Percentiles rank a stretch among this genome's conserved stretches.
Evolutionary conservation across 2,329 filamentous ascomycete species (phyloP).

Genomic region (Botrytis medusae): DNA sequence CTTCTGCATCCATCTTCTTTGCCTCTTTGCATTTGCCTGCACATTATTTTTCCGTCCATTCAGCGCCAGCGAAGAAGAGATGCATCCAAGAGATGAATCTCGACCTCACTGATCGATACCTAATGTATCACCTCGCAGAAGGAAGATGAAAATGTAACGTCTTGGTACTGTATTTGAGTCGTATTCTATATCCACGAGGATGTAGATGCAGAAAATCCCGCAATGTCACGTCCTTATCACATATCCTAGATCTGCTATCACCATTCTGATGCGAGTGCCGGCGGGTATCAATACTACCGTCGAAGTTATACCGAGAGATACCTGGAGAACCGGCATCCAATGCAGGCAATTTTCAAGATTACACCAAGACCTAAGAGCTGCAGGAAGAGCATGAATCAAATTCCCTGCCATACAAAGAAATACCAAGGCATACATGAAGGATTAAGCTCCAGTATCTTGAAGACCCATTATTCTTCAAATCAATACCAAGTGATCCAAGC

Average conservation of each 20-base stretch:
- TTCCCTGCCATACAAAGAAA: neutral
- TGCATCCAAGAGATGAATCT: conserved; percentile 2
- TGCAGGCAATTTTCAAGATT: neutral
- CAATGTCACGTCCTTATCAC: conserved; percentile 18
- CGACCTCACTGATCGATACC: conserved; percentile 10
- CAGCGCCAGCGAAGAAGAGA: neutral
- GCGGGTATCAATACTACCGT: neutral
- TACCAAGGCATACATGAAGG: conserved; percentile 8
- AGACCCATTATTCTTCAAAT: neutral
- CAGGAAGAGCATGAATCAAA: conserved; percentile 6
- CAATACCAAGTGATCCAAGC: conserved; percentile 7
- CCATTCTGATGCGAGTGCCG: neutral
- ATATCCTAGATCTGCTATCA: conserved; percentile 2
- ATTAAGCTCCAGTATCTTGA: neutral
- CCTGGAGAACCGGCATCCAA: conserved; percentile 3
- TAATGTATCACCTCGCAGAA: conserved; percentile 13
- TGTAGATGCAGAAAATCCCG: conserved; percentile 19
- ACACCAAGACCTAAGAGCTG: conserved; percentile 8
- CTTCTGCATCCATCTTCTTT: neutral
- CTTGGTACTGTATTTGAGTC: conserved; percentile 12
- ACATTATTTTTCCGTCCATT: conserved; percentile 16
- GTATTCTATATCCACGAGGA: conserved; percentile 12
- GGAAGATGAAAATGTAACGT: conserved; percentile 7
- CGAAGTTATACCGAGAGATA: conserved; percentile 5
- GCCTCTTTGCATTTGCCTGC: neutral